Conservation (phyloP, 495 filamentous ascomycete genomes). For the Staphylotrichum longicolle region DNA sequence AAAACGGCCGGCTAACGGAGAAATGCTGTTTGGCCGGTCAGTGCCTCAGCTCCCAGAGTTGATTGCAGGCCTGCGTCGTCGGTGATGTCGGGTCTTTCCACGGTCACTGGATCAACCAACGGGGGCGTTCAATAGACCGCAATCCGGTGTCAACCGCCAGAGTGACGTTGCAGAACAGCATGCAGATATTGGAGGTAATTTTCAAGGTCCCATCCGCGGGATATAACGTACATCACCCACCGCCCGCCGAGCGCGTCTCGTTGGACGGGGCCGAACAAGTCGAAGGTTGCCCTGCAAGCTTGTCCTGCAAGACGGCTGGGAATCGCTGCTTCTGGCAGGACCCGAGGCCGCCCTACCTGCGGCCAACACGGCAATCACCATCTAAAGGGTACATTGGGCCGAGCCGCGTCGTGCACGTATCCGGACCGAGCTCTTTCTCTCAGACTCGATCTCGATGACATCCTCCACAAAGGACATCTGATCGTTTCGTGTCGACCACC, state of each 20-base stretch:
- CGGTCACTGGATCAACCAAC: too few relatives aligned
- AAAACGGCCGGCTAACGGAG: too few relatives aligned
- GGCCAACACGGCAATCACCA: not conserved
- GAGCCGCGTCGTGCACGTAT: not conserved
- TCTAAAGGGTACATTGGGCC: not conserved
- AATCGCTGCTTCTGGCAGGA: not conserved
- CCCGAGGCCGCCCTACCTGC: not conserved
- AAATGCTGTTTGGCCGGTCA: too few relatives aligned
- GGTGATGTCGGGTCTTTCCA: too few relatives aligned
- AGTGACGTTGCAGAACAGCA: too few relatives aligned
- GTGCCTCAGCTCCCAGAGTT: too few relatives aligned
- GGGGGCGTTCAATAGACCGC: too few relatives aligned
- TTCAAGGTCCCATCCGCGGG: too few relatives aligned
- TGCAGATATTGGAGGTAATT: too few relatives aligned
- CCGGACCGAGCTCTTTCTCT: slow-evolving; percentile 3
- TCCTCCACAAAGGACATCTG: not conserved
- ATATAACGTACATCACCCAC: not conserved
- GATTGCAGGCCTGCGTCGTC: too few relatives aligned
- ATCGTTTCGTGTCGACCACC: not conserved
- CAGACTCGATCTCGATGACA: not conserved
- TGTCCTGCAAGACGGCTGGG: not conserved
- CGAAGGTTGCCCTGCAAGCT: not conserved
- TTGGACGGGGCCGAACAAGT: not conserved
- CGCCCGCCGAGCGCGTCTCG: not conserved
- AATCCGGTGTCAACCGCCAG: too few relatives aligned